phyloP scores from a whole-genome alignment of 345 rosid species.

The Rhizophora apiculata region DNA sequence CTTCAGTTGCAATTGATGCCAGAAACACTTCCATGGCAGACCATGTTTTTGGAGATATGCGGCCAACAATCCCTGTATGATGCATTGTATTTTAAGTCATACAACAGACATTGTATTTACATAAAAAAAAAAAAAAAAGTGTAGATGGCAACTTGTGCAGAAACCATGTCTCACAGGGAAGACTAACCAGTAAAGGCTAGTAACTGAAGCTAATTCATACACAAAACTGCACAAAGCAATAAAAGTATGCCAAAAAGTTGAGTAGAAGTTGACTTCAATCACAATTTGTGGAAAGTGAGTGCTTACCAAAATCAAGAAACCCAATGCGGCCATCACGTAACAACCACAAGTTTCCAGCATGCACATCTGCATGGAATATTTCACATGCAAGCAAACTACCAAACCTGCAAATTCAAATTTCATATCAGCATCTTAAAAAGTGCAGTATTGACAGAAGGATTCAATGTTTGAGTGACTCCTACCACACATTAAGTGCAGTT shows the following conservation, averaged over 20 bases:
- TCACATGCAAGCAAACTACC: conserved; percentile 96
- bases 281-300: background rate
- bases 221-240: background rate
- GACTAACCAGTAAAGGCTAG: background rate
- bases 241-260: background rate
- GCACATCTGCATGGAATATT: conserved; percentile 97
- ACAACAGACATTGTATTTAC: background rate
- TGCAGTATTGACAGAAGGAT: background rate
- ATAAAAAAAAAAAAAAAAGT: background rate
- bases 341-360: conserved; percentile 93
- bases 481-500: conserved; percentile 97
- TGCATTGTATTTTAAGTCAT: conserved; percentile 8
- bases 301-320: conserved; percentile 91
- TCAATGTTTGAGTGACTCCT: conserved; percentile 20
- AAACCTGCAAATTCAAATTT: conserved; percentile 53
- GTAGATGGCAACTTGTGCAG: no score
- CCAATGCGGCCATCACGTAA: conserved; percentile 96
- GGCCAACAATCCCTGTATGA: conserved; percentile 87
- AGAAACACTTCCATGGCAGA: conserved; percentile 88
- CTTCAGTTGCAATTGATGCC: conserved; percentile 74
- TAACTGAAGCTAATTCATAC: background rate
- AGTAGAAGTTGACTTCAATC: background rate
- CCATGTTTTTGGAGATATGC: conserved; percentile 98
- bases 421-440: background rate
- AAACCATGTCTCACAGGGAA: background rate